A percentile compares a stretch with the other conserved stretches of the same genome.
Evolutionary conservation across 2,329 filamentous ascomycete genomes (phyloP).

Genomic region (Cadophora gregata): DNA sequence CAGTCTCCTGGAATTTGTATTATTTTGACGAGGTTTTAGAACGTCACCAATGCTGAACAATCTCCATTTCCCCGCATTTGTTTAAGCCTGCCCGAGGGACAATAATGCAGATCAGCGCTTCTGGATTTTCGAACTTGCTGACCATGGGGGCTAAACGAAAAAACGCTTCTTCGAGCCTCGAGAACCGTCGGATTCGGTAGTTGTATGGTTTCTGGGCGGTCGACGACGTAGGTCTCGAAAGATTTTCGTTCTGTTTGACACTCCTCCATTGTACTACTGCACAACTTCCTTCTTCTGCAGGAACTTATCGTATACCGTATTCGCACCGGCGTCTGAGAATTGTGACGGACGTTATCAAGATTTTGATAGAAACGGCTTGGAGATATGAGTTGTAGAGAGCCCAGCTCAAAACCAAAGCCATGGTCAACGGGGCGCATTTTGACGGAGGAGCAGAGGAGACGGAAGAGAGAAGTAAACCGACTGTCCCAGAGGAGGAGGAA

Average conservation of each 20-base stretch:
- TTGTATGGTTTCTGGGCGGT: background rate
- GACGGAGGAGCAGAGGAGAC: slow-evolving; percentile 8
- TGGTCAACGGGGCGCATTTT: slow-evolving; percentile 11
- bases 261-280: background rate
- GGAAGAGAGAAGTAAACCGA: slow-evolving; percentile 11
- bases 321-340: background rate
- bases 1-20: background rate
- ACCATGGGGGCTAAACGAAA: background rate
- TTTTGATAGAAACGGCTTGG: background rate
- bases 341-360: background rate
- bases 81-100: background rate
- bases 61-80: slow-evolving; percentile 5
- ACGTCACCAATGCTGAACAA: background rate
- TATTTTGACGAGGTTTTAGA: background rate
- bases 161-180: background rate
- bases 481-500: slow-evolving; percentile 10
- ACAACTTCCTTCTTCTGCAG: background rate
- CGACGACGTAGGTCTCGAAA: background rate
- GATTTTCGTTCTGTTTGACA: background rate
- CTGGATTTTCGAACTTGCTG: background rate
- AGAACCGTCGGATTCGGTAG: slow-evolving; percentile 1
- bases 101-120: background rate
- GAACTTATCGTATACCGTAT: background rate
- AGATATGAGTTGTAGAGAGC: slow-evolving; percentile 11
- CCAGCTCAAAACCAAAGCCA: background rate